A percentile compares a stretch with the other conserved stretches of the same genome.
phyloP scores from a whole-genome alignment of 2,329 filamentous ascomycete species.

The Talaromyces rugulosus region DNA sequence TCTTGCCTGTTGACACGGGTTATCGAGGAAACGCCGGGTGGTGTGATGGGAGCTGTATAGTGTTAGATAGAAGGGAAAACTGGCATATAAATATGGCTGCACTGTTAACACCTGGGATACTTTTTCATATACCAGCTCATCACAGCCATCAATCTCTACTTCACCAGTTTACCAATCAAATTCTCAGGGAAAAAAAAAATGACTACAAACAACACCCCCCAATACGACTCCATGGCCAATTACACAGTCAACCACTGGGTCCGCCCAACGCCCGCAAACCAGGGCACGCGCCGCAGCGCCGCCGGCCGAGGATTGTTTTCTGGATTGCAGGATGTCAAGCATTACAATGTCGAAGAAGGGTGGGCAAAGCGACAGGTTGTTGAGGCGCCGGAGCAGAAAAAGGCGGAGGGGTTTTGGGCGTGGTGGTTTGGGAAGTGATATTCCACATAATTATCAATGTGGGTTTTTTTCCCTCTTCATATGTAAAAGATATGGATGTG shows the following conservation, averaged over 20 bases:
- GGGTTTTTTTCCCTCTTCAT: too few species aligned
- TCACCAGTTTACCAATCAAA: too few species aligned
- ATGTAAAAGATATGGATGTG: not conserved
- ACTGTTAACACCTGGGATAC: too few species aligned
- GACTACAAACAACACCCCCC: slow-evolving; percentile 22
- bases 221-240: slow-evolving; percentile 16
- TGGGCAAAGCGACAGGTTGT: slow-evolving; percentile 28
- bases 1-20: too few species aligned
- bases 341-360: slow-evolving; percentile 34
- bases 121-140: not conserved
- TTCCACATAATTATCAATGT: too few species aligned
- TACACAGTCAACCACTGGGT: slow-evolving; percentile 30
- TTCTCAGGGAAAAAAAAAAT: not conserved
- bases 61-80: too few species aligned
- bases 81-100: too few species aligned
- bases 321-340: slow-evolving; percentile 34
- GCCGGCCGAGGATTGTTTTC: slow-evolving; percentile 35
- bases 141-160: not conserved
- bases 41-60: too few species aligned
- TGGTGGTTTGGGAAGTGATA: slow-evolving; percentile 4
- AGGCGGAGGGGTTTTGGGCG: not conserved
- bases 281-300: slow-evolving; percentile 24
- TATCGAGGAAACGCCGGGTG: too few species aligned
- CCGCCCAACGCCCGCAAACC: slow-evolving; percentile 13
- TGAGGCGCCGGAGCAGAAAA: slow-evolving; percentile 14